Evolutionary conservation across 2,329 filamentous ascomycete genomes (phyloP), one percentile per base, ranked within the genome.

Genomic region (Talaromyces sp.): DNA sequence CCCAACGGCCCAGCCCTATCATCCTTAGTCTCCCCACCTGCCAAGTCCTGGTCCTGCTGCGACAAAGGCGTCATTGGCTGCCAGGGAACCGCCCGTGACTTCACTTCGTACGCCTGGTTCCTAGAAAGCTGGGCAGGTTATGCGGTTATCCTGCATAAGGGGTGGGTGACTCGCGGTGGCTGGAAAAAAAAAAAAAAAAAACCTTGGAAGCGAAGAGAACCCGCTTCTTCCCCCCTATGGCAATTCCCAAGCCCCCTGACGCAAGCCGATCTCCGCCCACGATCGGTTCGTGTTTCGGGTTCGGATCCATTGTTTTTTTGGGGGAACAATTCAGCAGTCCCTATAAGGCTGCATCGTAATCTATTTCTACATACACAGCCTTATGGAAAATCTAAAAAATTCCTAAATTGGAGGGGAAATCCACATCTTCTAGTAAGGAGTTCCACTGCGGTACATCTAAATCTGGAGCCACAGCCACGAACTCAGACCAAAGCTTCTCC

Each of bases 1-100:
- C 36, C 54, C 49, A 57, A 54, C 53, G 50, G 46, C 41, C 57
- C 58, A 58, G 61, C 61, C 61, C 61, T 62, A 62, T 37, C 35
- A 47, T 30, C 36, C 37, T 20, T 49, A 29, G 32, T 35, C 51
- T 44, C 59, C 51, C 55, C 60, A 61, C 60, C 43, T 52, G 59
- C 57, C 59, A 61, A 63, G 60, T 42, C 50, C 35, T 36, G 4
- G 24, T 32, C 41, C 50, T 42, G 35, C 24, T 37, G 30, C 44
- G 39, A 37, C 40, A 37, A 24, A 47, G 32, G 46, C 36, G 16
- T 43, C 41, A 57, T 52, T 47, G 56, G 56, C 14, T 16, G 22
- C 35, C 35, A 30, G 22, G 37, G 44, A 44, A 32, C 29, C 32
- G 22, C 19, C 22, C 13, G 37, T 61, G 56, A 57, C 45, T 57